Conservation (phyloP, 495 filamentous ascomycete genomes). For the Haplographium delicatum region DNA sequence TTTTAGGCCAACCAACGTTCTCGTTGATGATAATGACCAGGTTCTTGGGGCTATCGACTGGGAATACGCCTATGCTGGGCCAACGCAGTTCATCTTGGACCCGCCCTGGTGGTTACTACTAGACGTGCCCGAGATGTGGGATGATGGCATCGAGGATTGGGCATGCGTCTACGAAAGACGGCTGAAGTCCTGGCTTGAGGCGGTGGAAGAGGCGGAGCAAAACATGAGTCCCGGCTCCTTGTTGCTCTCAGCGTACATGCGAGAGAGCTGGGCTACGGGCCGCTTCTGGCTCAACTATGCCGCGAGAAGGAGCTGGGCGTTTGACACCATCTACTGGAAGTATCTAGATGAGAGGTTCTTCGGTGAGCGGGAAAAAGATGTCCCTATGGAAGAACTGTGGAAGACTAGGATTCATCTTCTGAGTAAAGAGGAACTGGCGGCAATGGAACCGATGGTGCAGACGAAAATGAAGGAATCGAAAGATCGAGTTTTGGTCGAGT, state of each 20-base stretch:
- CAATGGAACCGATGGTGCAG: slow-evolving; percentile 27
- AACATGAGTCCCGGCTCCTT: slow-evolving; percentile 38
- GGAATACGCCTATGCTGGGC: slow-evolving; percentile 29
- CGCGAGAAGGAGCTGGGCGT: slow-evolving; percentile 13
- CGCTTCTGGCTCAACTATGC: slow-evolving; percentile 18
- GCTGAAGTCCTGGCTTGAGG: slow-evolving; percentile 5
- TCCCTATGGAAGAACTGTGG: slow-evolving; percentile 14
- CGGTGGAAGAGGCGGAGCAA: slow-evolving; percentile 5
- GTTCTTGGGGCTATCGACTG: slow-evolving; percentile 25
- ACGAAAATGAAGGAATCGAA: slow-evolving; percentile 23
- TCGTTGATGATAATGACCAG: slow-evolving; percentile 16
- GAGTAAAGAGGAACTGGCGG: slow-evolving; percentile 14
- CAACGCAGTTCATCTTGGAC: slow-evolving; percentile 25
- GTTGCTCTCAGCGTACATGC: slow-evolving; percentile 31
- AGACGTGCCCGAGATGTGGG: slow-evolving; percentile 24
- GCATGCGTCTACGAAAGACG: slow-evolving; percentile 4
- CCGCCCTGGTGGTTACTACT: slow-evolving; percentile 30
- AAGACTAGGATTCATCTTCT: slow-evolving; percentile 25
- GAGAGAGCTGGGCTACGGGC: slow-evolving; percentile 11
- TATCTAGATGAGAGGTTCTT: slow-evolving; percentile 12
- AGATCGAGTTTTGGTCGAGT: slow-evolving; percentile 20
- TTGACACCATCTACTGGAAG: slow-evolving; percentile 14
- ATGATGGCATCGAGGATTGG: slow-evolving; percentile 21
- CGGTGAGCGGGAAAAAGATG: slow-evolving; percentile 11
- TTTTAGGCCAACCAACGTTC: slow-evolving; percentile 20